phyloP scores from a whole-genome alignment of 2,329 filamentous ascomycete species.

The Fusarium siculi region DNA sequence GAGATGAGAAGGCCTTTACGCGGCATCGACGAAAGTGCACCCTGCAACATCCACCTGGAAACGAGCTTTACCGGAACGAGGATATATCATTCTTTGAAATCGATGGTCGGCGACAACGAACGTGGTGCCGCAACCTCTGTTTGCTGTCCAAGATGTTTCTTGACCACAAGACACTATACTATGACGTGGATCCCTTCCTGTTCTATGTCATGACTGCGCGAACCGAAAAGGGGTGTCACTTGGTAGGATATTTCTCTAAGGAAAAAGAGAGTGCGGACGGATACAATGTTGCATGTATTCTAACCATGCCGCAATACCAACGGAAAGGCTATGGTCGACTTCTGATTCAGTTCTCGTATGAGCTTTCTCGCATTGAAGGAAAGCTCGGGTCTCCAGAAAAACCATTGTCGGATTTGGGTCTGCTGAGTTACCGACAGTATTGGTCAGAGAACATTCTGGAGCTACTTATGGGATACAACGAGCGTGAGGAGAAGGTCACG shows the following conservation, averaged over 20 bases:
- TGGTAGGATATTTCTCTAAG: conserved; percentile 99
- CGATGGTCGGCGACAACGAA: conserved; percentile 90
- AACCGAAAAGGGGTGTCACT: conserved; percentile 88
- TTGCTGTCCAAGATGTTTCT: conserved; percentile 95
- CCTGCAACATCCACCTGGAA: conserved; percentile 91
- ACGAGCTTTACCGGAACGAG: conserved; percentile 97
- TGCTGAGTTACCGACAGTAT: conserved; percentile 95
- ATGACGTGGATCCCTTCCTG: conserved; percentile 98
- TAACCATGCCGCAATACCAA: conserved; percentile 96
- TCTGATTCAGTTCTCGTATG: conserved; percentile 97
- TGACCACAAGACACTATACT: conserved; percentile 98
- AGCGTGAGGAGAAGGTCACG: conserved; percentile 76
- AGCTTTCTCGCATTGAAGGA: conserved; percentile 92
- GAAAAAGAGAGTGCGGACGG: conserved; percentile 97
- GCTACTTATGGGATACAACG: conserved; percentile 78
- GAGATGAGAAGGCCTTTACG: conserved; percentile 81
- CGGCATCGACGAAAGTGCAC: conserved; percentile 92
- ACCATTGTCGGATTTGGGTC: conserved; percentile 90
- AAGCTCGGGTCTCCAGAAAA: conserved; percentile 98
- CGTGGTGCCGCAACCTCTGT: conserved; percentile 96
- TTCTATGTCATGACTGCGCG: conserved; percentile 98
- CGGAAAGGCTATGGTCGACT: conserved; percentile 92
- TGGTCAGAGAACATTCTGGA: conserved; percentile 97
- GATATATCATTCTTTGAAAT: conserved; percentile 97
- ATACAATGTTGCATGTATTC: conserved; percentile 98